phyloP scores from a whole-genome alignment of 2,329 filamentous ascomycete genomes.

The Calycina marina region DNA sequence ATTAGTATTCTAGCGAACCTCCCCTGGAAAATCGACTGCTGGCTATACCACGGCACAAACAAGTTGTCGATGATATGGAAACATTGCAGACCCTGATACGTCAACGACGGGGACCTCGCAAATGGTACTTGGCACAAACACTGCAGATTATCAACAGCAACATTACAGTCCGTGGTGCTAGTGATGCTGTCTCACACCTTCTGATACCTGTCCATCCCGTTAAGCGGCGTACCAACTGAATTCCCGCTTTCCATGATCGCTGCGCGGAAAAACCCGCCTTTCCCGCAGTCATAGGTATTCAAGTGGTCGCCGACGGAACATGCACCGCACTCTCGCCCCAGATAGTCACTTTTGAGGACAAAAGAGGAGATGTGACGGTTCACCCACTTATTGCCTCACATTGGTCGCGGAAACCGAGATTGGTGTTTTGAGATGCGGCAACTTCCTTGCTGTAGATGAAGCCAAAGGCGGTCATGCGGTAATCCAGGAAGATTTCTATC shows the following conservation, averaged over 20 bases:
- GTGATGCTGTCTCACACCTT: conserved; percentile 24
- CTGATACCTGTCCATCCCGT: conserved; percentile 12
- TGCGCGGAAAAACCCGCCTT: conserved; percentile 37
- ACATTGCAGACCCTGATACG: no score
- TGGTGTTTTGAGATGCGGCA: conserved; percentile 26
- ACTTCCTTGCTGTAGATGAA: conserved; percentile 29
- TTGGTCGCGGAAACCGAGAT: conserved; percentile 31
- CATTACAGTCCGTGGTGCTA: conserved; percentile 17
- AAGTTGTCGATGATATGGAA: no score
- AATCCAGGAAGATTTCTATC: conserved; percentile 31
- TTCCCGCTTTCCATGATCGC: conserved; percentile 32
- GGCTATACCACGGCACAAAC: no score
- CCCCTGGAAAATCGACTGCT: no score
- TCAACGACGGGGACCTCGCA: no score
- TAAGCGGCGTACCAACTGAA: conserved; percentile 12
- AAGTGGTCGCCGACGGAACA: conserved; percentile 13
- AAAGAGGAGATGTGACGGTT: conserved; percentile 28
- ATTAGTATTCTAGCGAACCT: no score
- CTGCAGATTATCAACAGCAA: conserved; percentile 8
- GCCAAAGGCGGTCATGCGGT: conserved; percentile 30
- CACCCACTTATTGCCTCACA: conserved; percentile 29
- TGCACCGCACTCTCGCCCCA: conserved; percentile 29
- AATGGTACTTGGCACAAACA: conserved; percentile 22
- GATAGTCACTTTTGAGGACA: conserved; percentile 28
- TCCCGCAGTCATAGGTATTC: conserved; percentile 36